Base-by-base conservation (phyloP, 495 filamentous ascomycete species). In the Penicillium riverlandense region DNA sequence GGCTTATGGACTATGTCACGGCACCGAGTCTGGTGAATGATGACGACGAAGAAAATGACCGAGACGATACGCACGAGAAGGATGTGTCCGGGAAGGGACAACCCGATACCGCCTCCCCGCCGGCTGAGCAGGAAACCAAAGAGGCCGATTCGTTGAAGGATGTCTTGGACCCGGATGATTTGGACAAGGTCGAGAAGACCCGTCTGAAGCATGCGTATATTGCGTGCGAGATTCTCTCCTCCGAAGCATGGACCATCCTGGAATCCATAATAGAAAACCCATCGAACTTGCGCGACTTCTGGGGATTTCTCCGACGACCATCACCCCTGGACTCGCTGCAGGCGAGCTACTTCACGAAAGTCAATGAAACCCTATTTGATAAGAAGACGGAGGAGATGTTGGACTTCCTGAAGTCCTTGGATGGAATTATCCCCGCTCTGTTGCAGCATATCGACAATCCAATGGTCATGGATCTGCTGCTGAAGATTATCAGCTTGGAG, bases 331-430 rank as follows among this genome's bases (percentile, higher is more conserved):
- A 97, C 59, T 83, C 90, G 16, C 72, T 95, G 2, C 90, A 96
- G 66, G 92, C 92, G 6, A 89, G 90, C 50, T 97, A 97, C 53
- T 99, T 99, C 60, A 97, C 92, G 11, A 99, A 97, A 59, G 88
- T 99, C 51, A 97, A 96, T 66, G 92, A 99, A 62, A 83, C 89
- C 2, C 67, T 99, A 12, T 82, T 99, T 42, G 94, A 96, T 63
- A 94, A 90, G 65, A 97, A 97, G 76, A 96, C 94, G 29, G 85
- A 90, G 49, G 90, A 96, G 48, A 97, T 96, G 89, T 66, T 99
- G 35, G 82, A 82, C 11, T 80, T 97, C 38, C 76, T 97, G 49
- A 92, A 87, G 59, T 83, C 83, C 3, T 54, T 96, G 38, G 82
- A 91, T 29, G 80, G 82, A 32, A 84, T 94, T 29, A 75, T 99